phyloP scores from a whole-genome alignment of 768 basidiomycete species.

The Tricholoma hemisulphureum region DNA sequence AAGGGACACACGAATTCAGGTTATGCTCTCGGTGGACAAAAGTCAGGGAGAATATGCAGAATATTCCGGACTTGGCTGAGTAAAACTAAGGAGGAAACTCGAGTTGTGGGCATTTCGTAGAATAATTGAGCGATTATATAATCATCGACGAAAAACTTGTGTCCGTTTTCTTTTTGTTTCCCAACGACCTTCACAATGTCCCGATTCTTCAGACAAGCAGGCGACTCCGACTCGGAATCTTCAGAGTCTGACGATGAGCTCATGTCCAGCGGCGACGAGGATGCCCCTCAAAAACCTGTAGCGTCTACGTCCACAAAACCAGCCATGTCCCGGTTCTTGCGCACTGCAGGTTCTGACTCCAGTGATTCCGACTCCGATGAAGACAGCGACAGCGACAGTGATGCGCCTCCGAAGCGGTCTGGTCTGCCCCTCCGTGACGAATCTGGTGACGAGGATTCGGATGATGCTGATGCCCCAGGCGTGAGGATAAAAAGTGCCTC shows the following conservation, averaged over 20 bases:
- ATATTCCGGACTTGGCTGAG: too few relatives aligned
- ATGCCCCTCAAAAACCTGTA: slow-evolving; percentile 47
- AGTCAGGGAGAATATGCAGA: too few relatives aligned
- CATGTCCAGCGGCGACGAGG: slow-evolving; percentile 73
- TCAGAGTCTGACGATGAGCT: slow-evolving; percentile 78
- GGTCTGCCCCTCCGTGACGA: slow-evolving; percentile 37
- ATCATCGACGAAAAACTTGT: not conserved
- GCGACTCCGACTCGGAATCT: slow-evolving; percentile 76
- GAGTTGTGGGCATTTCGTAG: too few relatives aligned
- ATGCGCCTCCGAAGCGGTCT: slow-evolving; percentile 34
- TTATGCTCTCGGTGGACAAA: not conserved
- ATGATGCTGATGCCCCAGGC: slow-evolving; percentile 68
- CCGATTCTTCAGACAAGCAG: slow-evolving; percentile 84
- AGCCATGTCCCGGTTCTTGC: slow-evolving; percentile 79
- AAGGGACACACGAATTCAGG: not conserved
- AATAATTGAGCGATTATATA: not conserved
- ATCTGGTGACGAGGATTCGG: slow-evolving; percentile 37
- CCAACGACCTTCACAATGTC: slow-evolving; percentile 52
- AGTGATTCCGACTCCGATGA: slow-evolving; percentile 60
- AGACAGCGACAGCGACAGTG: slow-evolving; percentile 54
- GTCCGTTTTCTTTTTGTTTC: not conserved
- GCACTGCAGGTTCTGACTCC: slow-evolving; percentile 59
- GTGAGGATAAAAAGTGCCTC: slow-evolving; percentile 84
- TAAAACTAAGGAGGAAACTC: too few relatives aligned
- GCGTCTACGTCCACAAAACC: slow-evolving; percentile 45